Conservation (phyloP, 2,329 filamentous ascomycete species). For the Exophiala calicioides region DNA sequence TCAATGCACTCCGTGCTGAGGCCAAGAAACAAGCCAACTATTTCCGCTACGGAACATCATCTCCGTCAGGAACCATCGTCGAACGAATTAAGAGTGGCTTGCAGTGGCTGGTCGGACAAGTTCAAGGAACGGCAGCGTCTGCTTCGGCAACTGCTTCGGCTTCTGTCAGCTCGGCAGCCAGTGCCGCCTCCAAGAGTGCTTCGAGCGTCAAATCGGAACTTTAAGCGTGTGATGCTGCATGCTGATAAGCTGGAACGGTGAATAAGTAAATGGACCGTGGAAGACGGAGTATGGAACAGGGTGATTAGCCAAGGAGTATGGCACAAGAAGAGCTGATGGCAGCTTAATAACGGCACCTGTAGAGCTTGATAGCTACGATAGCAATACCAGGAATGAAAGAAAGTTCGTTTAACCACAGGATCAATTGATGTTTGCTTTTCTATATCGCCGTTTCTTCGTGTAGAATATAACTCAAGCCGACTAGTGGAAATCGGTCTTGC, state of each 20-base stretch:
- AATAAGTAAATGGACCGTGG: background rate
- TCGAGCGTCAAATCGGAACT: constrained; percentile 24
- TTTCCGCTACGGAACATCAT: constrained; percentile 73
- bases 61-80: constrained; percentile 65
- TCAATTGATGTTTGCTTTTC: background rate
- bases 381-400: constrained; percentile 21
- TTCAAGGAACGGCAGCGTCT: constrained; percentile 34
- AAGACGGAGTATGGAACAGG: constrained; percentile 2
- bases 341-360: constrained; percentile 17
- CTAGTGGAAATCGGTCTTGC: constrained; percentile 43
- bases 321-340: constrained; percentile 6
- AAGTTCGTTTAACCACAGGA: constrained; percentile 2
- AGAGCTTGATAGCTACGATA: constrained; percentile 27
- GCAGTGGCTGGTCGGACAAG: constrained; percentile 52
- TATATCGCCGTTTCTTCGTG: background rate
- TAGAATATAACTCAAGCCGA: background rate
- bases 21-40: constrained; percentile 73
- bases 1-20: constrained; percentile 69
- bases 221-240: constrained; percentile 18
- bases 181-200: constrained; percentile 24
- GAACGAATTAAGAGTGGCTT: constrained; percentile 58
- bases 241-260: constrained; percentile 6
- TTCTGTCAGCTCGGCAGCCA: constrained; percentile 26
- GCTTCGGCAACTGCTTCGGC: constrained; percentile 41
- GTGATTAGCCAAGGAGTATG: constrained; percentile 6